These are phyloP conservation scores for Podospora pseudocomata DNA, from an alignment of 495 filamentous ascomycete species.

Conservation along the genomic window DNA sequence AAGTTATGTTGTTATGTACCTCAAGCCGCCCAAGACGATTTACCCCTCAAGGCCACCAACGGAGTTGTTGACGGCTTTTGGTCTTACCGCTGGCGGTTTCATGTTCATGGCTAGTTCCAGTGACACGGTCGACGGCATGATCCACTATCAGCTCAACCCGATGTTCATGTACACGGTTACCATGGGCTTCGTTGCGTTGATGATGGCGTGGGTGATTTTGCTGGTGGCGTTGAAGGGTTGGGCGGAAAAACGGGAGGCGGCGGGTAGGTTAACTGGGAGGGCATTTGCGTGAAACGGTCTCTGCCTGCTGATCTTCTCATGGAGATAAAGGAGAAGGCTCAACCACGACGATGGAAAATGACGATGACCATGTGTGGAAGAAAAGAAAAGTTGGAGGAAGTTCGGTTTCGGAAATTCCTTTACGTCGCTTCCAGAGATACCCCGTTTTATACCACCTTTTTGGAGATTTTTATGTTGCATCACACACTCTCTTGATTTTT, in stretches of 20 bases:
- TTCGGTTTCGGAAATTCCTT: neutral
- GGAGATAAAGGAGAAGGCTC: neutral
- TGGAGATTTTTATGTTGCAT: neutral
- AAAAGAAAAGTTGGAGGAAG: neutral
- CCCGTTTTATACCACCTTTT: neutral
- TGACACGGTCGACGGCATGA: conserved; percentile 68
- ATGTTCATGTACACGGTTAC: conserved; percentile 95
- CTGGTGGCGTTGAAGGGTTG: conserved; percentile 86
- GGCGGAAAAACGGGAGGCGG: conserved; percentile 62
- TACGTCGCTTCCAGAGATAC: neutral
- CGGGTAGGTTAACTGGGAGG: neutral
- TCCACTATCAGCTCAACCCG: conserved; percentile 65
- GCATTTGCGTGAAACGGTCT: neutral
- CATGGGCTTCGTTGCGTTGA: conserved; percentile 74
- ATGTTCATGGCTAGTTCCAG: conserved; percentile 92
- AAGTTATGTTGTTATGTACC: conserved; percentile 76
- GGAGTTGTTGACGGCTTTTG: conserved; percentile 81
- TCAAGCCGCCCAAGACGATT: conserved; percentile 78
- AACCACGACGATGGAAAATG: neutral
- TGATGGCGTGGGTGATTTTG: conserved; percentile 81
- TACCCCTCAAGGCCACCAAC: conserved; percentile 88
- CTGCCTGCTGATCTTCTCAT: neutral
- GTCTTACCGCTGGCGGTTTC: conserved; percentile 78
- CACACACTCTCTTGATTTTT: neutral
- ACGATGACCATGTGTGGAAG: neutral